Evolutionary conservation across 73 alveolate genomes (phyloP).

Genomic region (Uronychia binucleata): DNA sequence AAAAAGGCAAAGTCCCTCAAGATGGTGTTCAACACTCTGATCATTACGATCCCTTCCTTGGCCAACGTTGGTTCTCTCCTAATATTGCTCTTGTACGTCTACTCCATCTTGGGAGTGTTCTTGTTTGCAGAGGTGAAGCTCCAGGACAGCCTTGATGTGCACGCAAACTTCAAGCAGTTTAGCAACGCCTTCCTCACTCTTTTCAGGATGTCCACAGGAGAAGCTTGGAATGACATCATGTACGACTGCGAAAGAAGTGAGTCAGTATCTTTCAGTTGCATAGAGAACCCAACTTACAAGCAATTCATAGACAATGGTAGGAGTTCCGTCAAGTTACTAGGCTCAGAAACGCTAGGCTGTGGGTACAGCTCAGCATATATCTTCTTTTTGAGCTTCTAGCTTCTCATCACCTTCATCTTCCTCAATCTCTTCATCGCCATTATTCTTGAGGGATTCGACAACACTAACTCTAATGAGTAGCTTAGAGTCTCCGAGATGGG

Average conservation of each 20-base stretch:
- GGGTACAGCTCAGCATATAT: not conserved
- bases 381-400: conserved; percentile 7
- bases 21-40: conserved; percentile 53
- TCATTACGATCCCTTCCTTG: conserved; percentile 58
- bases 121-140: conserved; percentile 41
- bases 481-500: conserved; percentile 27
- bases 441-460: conserved; percentile 27
- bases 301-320: not conserved
- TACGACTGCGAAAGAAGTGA: conserved; percentile 53
- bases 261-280: conserved; percentile 27
- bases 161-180: conserved; percentile 50
- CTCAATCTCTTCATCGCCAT: conserved; percentile 41
- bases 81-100: conserved; percentile 50
- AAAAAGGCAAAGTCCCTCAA: conserved; percentile 63
- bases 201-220: conserved; percentile 80
- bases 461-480: conserved; percentile 19
- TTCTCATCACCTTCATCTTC: conserved; percentile 14
- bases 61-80: conserved; percentile 65
- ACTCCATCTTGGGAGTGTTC: conserved; percentile 47
- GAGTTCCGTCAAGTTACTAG: not conserved
- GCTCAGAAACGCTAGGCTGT: conserved; percentile 1
- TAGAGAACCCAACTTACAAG: conserved; percentile 32
- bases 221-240: conserved; percentile 88
- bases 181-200: conserved; percentile 52
- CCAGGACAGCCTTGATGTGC: conserved; percentile 23